Conservation (phyloP, 768 basidiomycete species). For the Serendipita sp. region DNA sequence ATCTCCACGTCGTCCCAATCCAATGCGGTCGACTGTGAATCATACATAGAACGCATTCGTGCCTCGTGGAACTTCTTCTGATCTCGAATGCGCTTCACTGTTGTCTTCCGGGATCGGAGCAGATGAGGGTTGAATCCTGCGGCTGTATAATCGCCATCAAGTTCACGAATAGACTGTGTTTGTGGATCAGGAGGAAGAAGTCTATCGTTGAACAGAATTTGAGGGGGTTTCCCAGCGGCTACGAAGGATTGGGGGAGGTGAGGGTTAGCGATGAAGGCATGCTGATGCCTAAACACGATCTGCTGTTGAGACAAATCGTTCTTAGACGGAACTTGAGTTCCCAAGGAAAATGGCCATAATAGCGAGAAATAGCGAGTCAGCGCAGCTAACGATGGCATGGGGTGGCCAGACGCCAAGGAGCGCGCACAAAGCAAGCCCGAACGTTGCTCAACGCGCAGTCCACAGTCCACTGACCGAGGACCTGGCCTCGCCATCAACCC, state of each 20-base stretch:
- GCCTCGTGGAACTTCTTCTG: constrained; percentile 34
- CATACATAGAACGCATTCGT: constrained; percentile 33
- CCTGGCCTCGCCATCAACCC: not conserved
- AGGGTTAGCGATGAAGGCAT: constrained; percentile 3
- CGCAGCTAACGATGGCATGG: not conserved
- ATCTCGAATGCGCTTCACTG: constrained; percentile 45
- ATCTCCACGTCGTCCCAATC: constrained; percentile 57
- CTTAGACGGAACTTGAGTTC: not conserved
- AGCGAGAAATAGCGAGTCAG: not conserved
- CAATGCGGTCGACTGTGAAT: constrained; percentile 33
- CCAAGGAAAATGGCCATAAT: not conserved
- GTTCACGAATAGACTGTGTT: not conserved
- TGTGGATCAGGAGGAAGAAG: not conserved
- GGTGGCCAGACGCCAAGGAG: not conserved
- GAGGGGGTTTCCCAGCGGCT: not conserved
- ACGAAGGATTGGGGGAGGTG: not conserved
- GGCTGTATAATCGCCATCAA: not conserved
- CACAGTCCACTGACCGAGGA: not conserved
- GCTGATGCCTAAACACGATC: not conserved
- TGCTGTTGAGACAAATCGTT: not conserved
- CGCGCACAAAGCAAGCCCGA: not conserved
- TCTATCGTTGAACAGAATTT: constrained; percentile 1
- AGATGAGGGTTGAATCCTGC: not conserved
- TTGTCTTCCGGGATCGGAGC: constrained; percentile 25
- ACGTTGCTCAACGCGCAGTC: not conserved